Base-by-base conservation (phyloP, 2,329 filamentous ascomycete species). In the Trichoderma sp. region DNA sequence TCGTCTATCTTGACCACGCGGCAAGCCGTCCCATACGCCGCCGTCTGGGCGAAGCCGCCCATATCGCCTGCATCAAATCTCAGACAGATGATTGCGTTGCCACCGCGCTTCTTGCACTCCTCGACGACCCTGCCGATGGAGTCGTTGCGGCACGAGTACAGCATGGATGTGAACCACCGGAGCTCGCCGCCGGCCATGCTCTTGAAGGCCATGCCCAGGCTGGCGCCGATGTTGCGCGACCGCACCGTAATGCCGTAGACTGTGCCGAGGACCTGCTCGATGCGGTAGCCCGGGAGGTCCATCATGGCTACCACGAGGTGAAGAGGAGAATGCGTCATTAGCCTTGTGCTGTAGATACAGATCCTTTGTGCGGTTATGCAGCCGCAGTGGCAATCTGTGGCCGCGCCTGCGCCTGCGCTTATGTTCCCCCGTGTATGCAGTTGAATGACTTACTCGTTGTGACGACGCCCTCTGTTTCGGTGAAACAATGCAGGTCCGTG, bases 391-490 rank as follows among this genome's bases (percentile, higher is more conserved):
- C 46, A 8, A 49, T 4, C 8, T 49, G 46, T 21, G 5, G 8
- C 46, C 46, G 46, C 46, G 46, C 21, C n/a, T 24, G 46, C 46
- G 46, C 46, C 46, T 49, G 46, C 46, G 46, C n/a, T 49, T 76
- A 49, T 13, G 32, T 59, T 0, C 24, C 10, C 10, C 39, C 14
- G 26, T 51, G 18, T 32, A 39, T 18, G 32, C 46, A 37, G 49
- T 7, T 24, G 34, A 26, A 59, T 68, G 34, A 26, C 67, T 68
- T 70, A 79, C 80, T 89, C 0, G 85, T 85, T 0, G 86, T 89
- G 71, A 89, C 85, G 66, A 89, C 82, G 46, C 87, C 87, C 59
- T 86, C 83, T 8, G 87, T 89, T 74, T 89, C 87, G 49, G 85
- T 85, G 77, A 87, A 88, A 79, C 86, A 88, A 76, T 86, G 83